phyloP scores from a whole-genome alignment of 2,329 filamentous ascomycete genomes.

The Trichophyton benhamiae region DNA sequence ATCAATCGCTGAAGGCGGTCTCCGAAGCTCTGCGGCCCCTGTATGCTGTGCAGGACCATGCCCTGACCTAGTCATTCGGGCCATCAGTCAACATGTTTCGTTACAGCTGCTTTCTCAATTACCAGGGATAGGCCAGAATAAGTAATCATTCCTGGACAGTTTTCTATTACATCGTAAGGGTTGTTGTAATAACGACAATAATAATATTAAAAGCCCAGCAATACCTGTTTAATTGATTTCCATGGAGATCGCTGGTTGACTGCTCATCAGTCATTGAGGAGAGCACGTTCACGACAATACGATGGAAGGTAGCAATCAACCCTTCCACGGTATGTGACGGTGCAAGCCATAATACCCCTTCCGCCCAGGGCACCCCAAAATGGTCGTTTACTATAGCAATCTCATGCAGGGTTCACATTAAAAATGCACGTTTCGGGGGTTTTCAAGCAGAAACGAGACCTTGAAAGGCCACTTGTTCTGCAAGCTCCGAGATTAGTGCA shows the following conservation, averaged over 20 bases:
- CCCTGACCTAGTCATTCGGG: background rate
- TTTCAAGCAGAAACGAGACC: background rate
- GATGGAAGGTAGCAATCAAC: too few relatives aligned
- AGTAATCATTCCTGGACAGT: background rate
- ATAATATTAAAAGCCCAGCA: too few relatives aligned
- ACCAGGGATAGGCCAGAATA: background rate
- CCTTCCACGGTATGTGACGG: background rate
- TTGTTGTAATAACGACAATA: too few relatives aligned
- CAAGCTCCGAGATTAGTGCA: background rate
- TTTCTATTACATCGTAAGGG: background rate
- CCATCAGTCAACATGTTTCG: background rate
- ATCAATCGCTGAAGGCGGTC: background rate
- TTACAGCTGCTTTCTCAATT: background rate
- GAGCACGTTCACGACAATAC: too few relatives aligned
- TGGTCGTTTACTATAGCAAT: background rate
- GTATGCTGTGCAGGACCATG: background rate
- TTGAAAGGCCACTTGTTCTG: background rate
- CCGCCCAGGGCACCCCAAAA: background rate
- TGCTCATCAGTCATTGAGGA: too few relatives aligned
- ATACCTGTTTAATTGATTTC: too few relatives aligned
- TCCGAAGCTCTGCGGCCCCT: background rate
- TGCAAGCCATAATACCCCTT: too few relatives aligned
- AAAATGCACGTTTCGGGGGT: background rate
- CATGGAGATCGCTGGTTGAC: too few relatives aligned
- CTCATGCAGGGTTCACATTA: background rate